Conservation (phyloP, 768 basidiomycete species). For the Hydnum rufescens region DNA sequence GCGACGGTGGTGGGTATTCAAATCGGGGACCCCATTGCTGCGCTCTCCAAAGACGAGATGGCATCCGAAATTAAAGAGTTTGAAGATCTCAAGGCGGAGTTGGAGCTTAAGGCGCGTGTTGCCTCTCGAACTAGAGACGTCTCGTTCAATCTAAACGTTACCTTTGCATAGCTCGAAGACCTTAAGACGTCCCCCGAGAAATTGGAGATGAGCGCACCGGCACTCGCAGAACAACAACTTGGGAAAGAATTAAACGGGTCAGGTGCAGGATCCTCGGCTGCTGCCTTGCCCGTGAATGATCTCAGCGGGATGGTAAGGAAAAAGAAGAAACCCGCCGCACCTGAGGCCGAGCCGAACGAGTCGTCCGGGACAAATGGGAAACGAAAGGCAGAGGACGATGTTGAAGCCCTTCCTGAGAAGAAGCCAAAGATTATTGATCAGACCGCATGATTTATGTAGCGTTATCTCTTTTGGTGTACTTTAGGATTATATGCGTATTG, state of each 20-base stretch:
- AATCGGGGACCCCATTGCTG: constrained; percentile 29
- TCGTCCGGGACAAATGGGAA: background rate
- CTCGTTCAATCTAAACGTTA: background rate
- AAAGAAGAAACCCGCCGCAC: constrained; percentile 41
- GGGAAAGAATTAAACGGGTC: background rate
- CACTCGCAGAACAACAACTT: background rate
- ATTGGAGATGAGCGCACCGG: constrained; percentile 1
- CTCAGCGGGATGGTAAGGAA: constrained; percentile 71
- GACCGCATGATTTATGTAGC: background rate
- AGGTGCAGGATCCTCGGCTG: constrained; percentile 32
- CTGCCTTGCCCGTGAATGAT: constrained; percentile 56
- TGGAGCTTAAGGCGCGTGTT: constrained; percentile 53
- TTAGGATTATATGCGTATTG: too few species aligned
- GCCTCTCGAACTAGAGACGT: background rate
- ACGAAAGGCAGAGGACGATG: background rate
- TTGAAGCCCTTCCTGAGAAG: background rate
- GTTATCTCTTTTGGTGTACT: too few species aligned
- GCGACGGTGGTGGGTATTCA: constrained; percentile 3
- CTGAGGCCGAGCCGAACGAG: background rate
- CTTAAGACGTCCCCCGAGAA: constrained; percentile 64
- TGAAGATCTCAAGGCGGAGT: constrained; percentile 51
- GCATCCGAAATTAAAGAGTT: constrained; percentile 68
- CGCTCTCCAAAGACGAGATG: constrained; percentile 55
- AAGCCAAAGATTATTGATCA: background rate
- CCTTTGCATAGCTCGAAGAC: constrained; percentile 57